Evolutionary conservation across 1,284 basidiomycete genomes (phyloP), one percentile per base, ranked within the genome.

Genomic region (Fomitiporia mediterranea): DNA sequence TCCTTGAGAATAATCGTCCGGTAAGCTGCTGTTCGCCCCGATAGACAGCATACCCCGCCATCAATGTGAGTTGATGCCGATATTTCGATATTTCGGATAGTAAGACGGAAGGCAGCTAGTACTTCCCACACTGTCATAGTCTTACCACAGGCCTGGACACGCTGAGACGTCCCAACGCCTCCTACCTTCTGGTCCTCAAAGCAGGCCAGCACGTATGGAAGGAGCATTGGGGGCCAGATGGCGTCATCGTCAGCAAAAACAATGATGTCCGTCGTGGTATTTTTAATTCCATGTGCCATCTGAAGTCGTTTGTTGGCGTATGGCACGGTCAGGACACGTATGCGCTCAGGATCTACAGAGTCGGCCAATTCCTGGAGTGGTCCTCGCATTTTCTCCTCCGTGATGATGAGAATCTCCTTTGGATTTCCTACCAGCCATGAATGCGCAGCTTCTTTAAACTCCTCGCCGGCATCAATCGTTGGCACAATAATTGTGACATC

Each of bases 171-270:
- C 27, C 93, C 92, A 6, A 95, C 93, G 50, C 92, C 93, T 35
- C 93, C 92, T 46, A 95, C 80, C 68, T 89, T 86, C 74, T 95
- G 91, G 72, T 95, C 93, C 72, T 95, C 93, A 66, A 95, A 95
- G 69, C 91, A 94, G 2, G 91, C 91, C 44, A 96, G 81, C 53
- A 89, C 81, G 69, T 86, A 90, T 0, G 90, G 89, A 7, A 95
- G 74, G 59, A 95, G 79, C 2, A 88, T 92, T 0, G 91, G 84
- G 0, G 93, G 93, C 93, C 93, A 96, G 66, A 96, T 93, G 47
- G 93, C 91, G 69, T 95, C 92, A 68, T 96, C 93, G 68, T 95
- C 93, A 3, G 92, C 91, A 65, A 95, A 95, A n/a, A 95, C 86
- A 68, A 95, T 93, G 70, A 96, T 94, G 68, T 95, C 93, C 1